phyloP scores from a whole-genome alignment of 1,139 yeast species.

The Nakaseomyces glabratus region DNA sequence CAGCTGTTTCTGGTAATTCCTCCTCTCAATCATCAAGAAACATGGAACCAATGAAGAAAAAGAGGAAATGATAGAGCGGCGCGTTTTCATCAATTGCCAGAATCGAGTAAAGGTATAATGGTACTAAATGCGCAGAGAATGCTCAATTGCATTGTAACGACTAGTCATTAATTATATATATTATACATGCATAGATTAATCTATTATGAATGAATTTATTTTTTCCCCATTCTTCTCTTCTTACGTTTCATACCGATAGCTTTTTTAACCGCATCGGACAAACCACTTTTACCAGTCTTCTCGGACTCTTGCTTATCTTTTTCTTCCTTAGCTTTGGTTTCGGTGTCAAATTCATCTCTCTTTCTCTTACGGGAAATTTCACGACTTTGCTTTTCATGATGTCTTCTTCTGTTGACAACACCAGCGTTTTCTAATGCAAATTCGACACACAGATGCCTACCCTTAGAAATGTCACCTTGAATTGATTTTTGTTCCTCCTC shows the following conservation, averaged over 20 bases:
- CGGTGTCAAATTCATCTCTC: constrained; percentile 28
- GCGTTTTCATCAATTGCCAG: no score
- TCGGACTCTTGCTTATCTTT: background rate
- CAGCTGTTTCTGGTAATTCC: constrained; percentile 29
- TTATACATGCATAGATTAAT: constrained; percentile 1
- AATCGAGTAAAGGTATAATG: no score
- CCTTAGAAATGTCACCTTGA: constrained; percentile 43
- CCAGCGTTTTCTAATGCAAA: constrained; percentile 94
- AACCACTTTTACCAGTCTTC: constrained; percentile 2
- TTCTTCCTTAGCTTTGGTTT: background rate
- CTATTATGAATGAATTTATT: background rate
- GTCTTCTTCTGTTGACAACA: constrained; percentile 83
- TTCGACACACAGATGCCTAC: constrained; percentile 81
- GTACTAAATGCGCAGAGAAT: no score
- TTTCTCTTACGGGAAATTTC: constrained; percentile 65
- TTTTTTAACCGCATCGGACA: constrained; percentile 2
- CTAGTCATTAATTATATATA: constrained; percentile 4
- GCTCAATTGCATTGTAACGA: constrained; percentile 1
- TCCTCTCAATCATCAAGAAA: constrained; percentile 15
- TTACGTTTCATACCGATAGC: constrained; percentile 5
- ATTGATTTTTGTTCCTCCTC: constrained; percentile 58
- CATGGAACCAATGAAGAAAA: constrained; percentile 26
- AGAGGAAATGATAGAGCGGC: constrained; percentile 25
- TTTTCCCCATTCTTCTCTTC: background rate
- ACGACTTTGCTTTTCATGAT: constrained; percentile 46